Conservation (phyloP, 208 protist species). For the Porcisia deanei region DNA sequence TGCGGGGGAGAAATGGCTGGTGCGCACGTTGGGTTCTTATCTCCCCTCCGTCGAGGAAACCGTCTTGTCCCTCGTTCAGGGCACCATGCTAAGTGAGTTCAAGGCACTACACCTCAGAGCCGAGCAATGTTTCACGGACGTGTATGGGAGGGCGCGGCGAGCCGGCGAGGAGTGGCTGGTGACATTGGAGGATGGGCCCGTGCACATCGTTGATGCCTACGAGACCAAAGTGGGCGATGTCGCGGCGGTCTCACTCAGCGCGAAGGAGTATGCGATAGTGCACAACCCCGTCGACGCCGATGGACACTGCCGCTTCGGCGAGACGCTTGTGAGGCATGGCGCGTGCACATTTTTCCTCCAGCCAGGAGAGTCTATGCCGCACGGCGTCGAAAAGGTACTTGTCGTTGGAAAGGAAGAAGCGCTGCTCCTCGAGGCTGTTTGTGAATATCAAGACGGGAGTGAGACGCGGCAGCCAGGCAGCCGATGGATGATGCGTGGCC, state of each 20-base stretch:
- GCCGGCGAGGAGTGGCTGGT: slow-evolving; percentile 91
- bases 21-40: slow-evolving; percentile 81
- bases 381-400: slow-evolving; percentile 81
- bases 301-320: slow-evolving; percentile 81
- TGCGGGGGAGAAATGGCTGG: slow-evolving; percentile 92
- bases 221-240: slow-evolving; percentile 80
- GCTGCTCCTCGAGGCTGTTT: slow-evolving; percentile 91
- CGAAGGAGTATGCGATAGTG: slow-evolving; percentile 94
- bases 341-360: slow-evolving; percentile 94
- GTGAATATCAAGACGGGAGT: slow-evolving; percentile 67
- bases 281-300: slow-evolving; percentile 80
- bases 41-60: slow-evolving; percentile 88
- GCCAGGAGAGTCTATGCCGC: slow-evolving; percentile 92
- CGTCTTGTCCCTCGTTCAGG: slow-evolving; percentile 67
- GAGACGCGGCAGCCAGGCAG: slow-evolving; percentile 79
- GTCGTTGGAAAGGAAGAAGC: slow-evolving; percentile 94
- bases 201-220: slow-evolving; percentile 87
- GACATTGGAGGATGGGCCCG: slow-evolving; percentile 73
- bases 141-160: slow-evolving; percentile 71
- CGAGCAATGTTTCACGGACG: slow-evolving; percentile 74
- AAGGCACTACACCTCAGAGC: slow-evolving; percentile 87
- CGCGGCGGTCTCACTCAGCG: slow-evolving; percentile 77
- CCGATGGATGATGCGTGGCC: slow-evolving; percentile 95
- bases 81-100: slow-evolving; percentile 75
- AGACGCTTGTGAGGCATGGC: slow-evolving; percentile 84